These are phyloP conservation scores for Arbutus unedo DNA, from an alignment of 148 eudicot species.

Conservation along the genomic window DNA sequence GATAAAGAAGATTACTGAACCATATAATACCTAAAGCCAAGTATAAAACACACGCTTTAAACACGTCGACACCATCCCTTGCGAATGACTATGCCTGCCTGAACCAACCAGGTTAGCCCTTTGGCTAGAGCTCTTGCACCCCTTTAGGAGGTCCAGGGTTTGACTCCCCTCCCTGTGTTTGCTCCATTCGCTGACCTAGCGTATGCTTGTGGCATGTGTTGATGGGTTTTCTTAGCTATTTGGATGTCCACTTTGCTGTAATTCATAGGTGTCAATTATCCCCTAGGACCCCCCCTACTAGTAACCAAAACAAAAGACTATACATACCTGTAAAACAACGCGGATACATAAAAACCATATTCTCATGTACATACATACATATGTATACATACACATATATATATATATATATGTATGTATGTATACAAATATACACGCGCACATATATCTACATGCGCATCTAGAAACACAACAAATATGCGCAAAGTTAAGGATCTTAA, in stretches of 20 bases:
- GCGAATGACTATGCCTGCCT: neutral
- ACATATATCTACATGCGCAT: neutral
- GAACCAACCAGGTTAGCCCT: neutral
- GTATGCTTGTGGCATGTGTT: neutral
- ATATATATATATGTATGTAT: neutral
- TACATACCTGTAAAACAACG: neutral
- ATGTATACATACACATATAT: neutral
- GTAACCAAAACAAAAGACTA: neutral
- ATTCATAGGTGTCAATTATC: neutral
- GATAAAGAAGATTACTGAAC: neutral
- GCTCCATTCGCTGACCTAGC: neutral
- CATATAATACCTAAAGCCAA: too few relatives aligned
- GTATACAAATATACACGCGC: neutral
- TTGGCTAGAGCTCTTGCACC: neutral
- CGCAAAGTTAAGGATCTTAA: neutral
- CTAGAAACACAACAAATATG: neutral
- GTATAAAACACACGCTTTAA: neutral
- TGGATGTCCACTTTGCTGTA: neutral
- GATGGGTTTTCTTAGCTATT: neutral
- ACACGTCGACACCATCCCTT: neutral
- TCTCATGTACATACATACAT: neutral
- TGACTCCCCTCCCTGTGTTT: neutral
- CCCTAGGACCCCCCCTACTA: neutral
- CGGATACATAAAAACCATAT: neutral
- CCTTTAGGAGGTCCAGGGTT: neutral